Evolutionary conservation across 345 rosid genomes (phyloP).

Genomic region (Mallotus nudiflorus): DNA sequence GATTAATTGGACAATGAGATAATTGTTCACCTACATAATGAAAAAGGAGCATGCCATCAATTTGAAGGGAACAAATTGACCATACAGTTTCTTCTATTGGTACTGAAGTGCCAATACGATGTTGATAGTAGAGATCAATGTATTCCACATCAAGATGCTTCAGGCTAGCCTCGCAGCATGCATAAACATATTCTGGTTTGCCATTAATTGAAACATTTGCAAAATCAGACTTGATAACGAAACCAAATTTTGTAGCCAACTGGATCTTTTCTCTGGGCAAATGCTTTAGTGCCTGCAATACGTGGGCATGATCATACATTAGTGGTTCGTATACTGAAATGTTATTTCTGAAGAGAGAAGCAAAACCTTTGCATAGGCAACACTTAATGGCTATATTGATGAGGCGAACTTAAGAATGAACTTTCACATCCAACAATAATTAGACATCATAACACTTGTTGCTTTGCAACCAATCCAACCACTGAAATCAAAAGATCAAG

Average conservation of each 20-base stretch:
- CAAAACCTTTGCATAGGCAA: too few relatives aligned
- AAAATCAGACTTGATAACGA: not conserved
- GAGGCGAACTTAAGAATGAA: too few relatives aligned
- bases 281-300: slow-evolving; percentile 35
- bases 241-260: too few relatives aligned
- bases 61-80: not conserved
- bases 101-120: slow-evolving; percentile 14
- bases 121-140: slow-evolving; percentile 26
- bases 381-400: too few relatives aligned
- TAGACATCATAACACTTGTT: too few relatives aligned
- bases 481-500: too few relatives aligned
- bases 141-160: slow-evolving; percentile 18
- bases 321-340: too few relatives aligned
- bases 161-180: slow-evolving; percentile 20
- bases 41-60: not conserved
- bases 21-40: too few relatives aligned
- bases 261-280: slow-evolving; percentile 36
- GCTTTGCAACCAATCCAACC: not conserved
- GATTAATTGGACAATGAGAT: not conserved
- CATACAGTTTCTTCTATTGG: too few relatives aligned
- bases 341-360: too few relatives aligned
- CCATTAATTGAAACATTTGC: not conserved
- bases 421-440: too few relatives aligned
- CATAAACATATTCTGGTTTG: slow-evolving; percentile 17
- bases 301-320: not conserved